phyloP scores from a whole-genome alignment of 1,139 yeast species.

The Suhomyces maxii region DNA sequence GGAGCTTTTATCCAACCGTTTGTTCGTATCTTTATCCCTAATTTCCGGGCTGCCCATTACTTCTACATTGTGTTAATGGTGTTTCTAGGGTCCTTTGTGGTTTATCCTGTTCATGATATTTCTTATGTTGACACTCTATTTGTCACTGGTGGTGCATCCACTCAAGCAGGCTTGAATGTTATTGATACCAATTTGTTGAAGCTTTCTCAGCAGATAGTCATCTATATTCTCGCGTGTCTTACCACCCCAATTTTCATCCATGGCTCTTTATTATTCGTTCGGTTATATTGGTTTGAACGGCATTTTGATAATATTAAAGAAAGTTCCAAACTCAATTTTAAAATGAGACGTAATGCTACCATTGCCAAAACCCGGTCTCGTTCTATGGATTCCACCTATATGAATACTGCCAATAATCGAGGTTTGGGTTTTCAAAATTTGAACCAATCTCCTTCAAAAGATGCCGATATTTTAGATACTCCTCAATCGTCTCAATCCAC shows the following conservation, averaged over 20 bases:
- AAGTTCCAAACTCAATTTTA: slow-evolving; percentile 69
- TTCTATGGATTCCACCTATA: slow-evolving; percentile 30
- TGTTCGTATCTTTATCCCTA: slow-evolving; percentile 57
- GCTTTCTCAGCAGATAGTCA: slow-evolving; percentile 74
- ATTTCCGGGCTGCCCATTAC: slow-evolving; percentile 80
- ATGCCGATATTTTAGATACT: slow-evolving; percentile 8
- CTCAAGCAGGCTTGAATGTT: slow-evolving; percentile 93
- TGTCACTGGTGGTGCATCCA: slow-evolving; percentile 70
- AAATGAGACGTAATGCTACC: slow-evolving; percentile 80
- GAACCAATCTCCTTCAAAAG: neutral
- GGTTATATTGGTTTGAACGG: slow-evolving; percentile 88
- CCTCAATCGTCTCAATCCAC: slow-evolving; percentile 18
- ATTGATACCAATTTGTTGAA: slow-evolving; percentile 60
- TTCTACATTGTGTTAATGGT: slow-evolving; percentile 55
- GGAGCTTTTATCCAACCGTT: slow-evolving; percentile 41
- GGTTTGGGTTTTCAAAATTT: slow-evolving; percentile 27
- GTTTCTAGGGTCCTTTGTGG: slow-evolving; percentile 66
- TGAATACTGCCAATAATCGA: slow-evolving; percentile 41
- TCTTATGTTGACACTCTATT: slow-evolving; percentile 78
- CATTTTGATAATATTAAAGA: slow-evolving; percentile 80
- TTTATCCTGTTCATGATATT: slow-evolving; percentile 71
- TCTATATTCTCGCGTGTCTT: slow-evolving; percentile 59
- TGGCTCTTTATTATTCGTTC: slow-evolving; percentile 71
- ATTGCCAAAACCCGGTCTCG: slow-evolving; percentile 59
- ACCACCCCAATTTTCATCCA: slow-evolving; percentile 92